A percentile compares a stretch with the other conserved stretches of the same genome.
Conservation (phyloP, 306 rosid species). For the Trifolium dubium region DNA sequence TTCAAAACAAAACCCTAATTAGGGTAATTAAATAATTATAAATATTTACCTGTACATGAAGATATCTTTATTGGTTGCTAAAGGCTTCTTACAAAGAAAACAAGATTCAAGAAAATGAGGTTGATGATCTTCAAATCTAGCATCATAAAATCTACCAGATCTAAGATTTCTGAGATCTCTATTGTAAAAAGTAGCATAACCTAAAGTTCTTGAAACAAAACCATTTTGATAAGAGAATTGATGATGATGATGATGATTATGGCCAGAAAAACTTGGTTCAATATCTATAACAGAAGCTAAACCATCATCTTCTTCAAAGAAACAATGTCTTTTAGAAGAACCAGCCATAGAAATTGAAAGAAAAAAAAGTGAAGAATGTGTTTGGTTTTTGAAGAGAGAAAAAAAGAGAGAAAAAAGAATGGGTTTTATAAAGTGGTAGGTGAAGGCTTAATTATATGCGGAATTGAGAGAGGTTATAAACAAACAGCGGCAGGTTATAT, state of each 20-base stretch:
- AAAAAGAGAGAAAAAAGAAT: neutral
- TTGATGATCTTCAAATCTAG: constrained; percentile 75
- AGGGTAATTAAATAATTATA: neutral
- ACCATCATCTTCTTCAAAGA: constrained; percentile 64
- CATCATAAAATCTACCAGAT: constrained; percentile 74
- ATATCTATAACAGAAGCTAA: constrained; percentile 53
- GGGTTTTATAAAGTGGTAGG: constrained; percentile 59
- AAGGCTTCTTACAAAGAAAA: constrained; percentile 75
- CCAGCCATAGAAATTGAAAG: constrained; percentile 47
- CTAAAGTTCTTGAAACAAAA: constrained; percentile 57
- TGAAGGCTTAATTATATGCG: constrained; percentile 38
- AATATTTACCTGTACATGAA: constrained; percentile 80
- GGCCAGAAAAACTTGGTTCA: constrained; percentile 70
- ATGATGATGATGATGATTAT: constrained; percentile 2
- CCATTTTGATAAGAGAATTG: constrained; percentile 41
- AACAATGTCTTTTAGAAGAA: constrained; percentile 60
- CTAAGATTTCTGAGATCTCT: constrained; percentile 58
- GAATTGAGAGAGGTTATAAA: constrained; percentile 36
- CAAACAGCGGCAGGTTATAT: constrained; percentile 53
- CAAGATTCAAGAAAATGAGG: constrained; percentile 89
- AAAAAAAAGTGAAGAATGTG: neutral
- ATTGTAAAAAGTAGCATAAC: constrained; percentile 44
- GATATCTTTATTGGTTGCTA: constrained; percentile 71
- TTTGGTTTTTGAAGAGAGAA: neutral
- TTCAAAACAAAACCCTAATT: too few relatives aligned